Evolutionary conservation across 208 protist genomes (phyloP), one percentile per base, ranked within the genome.

Genomic region (Acanthamoeba polyphaga): DNA sequence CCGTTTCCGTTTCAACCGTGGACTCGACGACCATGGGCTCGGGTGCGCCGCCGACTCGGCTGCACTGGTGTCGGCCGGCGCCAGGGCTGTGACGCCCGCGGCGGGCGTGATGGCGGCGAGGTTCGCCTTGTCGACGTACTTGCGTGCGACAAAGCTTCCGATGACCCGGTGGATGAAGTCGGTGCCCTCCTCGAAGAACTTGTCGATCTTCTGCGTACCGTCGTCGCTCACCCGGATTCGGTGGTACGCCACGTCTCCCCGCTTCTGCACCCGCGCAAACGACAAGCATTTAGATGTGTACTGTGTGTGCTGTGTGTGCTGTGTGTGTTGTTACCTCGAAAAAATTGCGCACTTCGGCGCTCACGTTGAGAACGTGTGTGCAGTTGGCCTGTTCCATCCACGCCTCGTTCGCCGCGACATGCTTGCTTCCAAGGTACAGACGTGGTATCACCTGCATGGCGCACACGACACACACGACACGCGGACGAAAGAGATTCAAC

Each of bases 131-230:
- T 80, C 72, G 72, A 80, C 38, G 22, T 80, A 80, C 38, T 80
- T 80, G 72, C 72, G 72, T 22, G 32, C 27, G 80, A 88, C 53
- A 24, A 88, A 88, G 27, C 12, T 6, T 51, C 80, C 80, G 51
- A 88, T 88, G 51, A 64, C 80, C 27, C 53, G 80, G 34, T 88
- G 80, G 51, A 88, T 88, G 27, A 88, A 88, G 34, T 64, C 51
- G 80, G 80, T 88, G 24, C 49, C 80, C 80, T 88, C 80, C 80
- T 88, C 80, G 51, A 88, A 88, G 27, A 15, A 43, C 80, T 88
- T 88, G 43, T 88, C 80, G 46, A 88, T 88, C 80, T 22, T n/a
- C n/a, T 88, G 80, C 29, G 80, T 66, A 29, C 80, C 53, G 80
- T 88, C 80, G 53, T 88, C 80, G 34, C 49, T 64, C 49, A 88